Evolutionary conservation across 352 stramenopile species (phyloP).

Genomic region (Phytophthora lateralis): DNA sequence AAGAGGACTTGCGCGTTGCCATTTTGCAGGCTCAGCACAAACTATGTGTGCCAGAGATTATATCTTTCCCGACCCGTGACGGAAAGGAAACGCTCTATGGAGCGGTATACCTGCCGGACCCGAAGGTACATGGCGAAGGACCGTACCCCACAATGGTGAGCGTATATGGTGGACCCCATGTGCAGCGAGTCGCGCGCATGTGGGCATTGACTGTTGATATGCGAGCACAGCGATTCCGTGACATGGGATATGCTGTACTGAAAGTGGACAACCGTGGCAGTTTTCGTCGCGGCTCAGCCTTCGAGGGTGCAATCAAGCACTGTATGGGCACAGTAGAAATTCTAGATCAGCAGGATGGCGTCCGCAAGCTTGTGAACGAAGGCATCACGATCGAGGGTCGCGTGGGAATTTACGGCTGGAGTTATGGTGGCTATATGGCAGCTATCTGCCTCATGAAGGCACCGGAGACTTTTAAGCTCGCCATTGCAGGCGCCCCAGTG

Average conservation of each 20-base stretch:
- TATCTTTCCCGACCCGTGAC: constrained; percentile 86
- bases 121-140: constrained; percentile 79
- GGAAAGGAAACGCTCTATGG: constrained; percentile 88
- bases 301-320: constrained; percentile 94
- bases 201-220: constrained; percentile 95
- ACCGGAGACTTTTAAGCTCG: constrained; percentile 95
- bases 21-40: constrained; percentile 55
- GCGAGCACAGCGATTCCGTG: constrained; percentile 91
- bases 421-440: constrained; percentile 98
- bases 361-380: constrained; percentile 80
- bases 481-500: constrained; percentile 95
- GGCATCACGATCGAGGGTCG: constrained; percentile 88
- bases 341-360: constrained; percentile 83
- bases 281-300: constrained; percentile 90
- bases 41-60: constrained; percentile 64
- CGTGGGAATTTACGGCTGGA: constrained; percentile 98
- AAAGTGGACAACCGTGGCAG: constrained; percentile 97
- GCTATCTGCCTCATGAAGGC: constrained; percentile 96
- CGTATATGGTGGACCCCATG: constrained; percentile 97
- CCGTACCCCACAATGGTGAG: constrained; percentile 96
- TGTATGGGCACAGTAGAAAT: constrained; percentile 93
- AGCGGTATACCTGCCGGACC: constrained; percentile 93
- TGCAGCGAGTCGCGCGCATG: constrained; percentile 93
- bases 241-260: constrained; percentile 95
- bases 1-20: constrained; percentile 65